A percentile compares a stretch with the other conserved stretches of the same genome.
Conservation (phyloP, 495 filamentous ascomycete genomes). For the Staphylotrichum tortipilum region DNA sequence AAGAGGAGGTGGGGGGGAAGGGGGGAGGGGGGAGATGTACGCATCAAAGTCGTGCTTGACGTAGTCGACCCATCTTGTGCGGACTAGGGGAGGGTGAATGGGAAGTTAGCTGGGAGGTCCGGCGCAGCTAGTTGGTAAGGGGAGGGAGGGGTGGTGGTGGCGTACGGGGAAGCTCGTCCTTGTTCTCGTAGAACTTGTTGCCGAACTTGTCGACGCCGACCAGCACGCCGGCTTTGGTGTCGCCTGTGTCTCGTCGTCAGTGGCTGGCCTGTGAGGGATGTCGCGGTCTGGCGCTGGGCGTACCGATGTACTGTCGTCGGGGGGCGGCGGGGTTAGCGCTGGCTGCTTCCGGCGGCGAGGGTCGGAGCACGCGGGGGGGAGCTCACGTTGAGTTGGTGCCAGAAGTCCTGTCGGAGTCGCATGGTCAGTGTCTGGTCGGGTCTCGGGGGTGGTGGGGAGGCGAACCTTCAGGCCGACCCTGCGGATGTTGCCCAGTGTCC, state of each 20-base stretch:
- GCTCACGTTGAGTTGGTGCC: slow-evolving; percentile 86
- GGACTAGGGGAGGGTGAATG: slow-evolving; percentile 51
- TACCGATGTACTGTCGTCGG: slow-evolving; percentile 58
- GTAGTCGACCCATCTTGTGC: slow-evolving; percentile 98
- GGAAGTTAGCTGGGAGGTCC: neutral
- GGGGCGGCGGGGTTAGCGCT: slow-evolving; percentile 19
- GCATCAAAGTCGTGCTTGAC: slow-evolving; percentile 78
- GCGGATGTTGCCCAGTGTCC: slow-evolving; percentile 79
- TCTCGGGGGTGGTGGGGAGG: neutral
- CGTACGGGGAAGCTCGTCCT: slow-evolving; percentile 88
- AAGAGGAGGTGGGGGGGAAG: neutral
- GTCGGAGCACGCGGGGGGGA: slow-evolving; percentile 1
- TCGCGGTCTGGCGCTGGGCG: neutral
- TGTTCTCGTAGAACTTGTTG: slow-evolving; percentile 97
- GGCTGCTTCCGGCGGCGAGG: neutral
- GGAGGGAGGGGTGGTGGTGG: neutral
- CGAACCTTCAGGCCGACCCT: slow-evolving; percentile 77
- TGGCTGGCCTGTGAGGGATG: neutral
- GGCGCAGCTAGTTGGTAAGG: neutral
- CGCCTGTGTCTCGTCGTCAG: slow-evolving; percentile 53
- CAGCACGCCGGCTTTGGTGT: slow-evolving; percentile 89
- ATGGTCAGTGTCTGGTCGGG: slow-evolving; percentile 12
- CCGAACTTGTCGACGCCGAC: slow-evolving; percentile 83
- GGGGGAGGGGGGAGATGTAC: slow-evolving; percentile 35
- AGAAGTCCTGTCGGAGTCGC: slow-evolving; percentile 62